phyloP scores from a whole-genome alignment of 768 basidiomycete genomes.

The Mrakia frigida region DNA sequence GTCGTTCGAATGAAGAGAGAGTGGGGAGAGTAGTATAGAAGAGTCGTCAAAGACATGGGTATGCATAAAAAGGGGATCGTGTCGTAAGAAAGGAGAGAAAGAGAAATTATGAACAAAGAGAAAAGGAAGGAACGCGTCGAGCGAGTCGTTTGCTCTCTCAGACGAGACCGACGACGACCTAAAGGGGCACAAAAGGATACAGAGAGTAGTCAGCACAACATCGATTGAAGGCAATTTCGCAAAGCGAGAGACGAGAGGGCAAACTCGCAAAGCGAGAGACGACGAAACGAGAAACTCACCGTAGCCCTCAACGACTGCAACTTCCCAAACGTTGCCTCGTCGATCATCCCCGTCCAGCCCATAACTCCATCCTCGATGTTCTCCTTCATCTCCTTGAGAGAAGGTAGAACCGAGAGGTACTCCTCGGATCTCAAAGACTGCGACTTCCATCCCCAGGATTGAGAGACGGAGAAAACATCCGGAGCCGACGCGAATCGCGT shows the following conservation, averaged over 20 bases:
- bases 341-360: conserved; percentile 47
- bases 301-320: conserved; percentile 70
- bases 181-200: neutral
- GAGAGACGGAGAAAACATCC: conserved; percentile 73
- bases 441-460: conserved; percentile 92
- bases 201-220: neutral
- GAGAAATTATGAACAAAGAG: too few relatives aligned
- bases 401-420: conserved; percentile 10
- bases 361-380: conserved; percentile 43
- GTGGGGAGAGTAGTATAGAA: too few relatives aligned
- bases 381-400: conserved; percentile 29
- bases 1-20: too few relatives aligned
- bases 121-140: neutral
- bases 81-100: too few relatives aligned
- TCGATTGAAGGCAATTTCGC: too few relatives aligned
- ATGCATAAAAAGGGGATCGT: too few relatives aligned
- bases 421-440: conserved; percentile 52
- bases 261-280: neutral
- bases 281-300: conserved; percentile 43
- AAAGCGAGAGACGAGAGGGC: neutral
- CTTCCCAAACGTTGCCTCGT: conserved; percentile 41
- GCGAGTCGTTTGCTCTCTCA: neutral
- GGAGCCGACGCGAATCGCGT: conserved; percentile 81
- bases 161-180: conserved; percentile 28
- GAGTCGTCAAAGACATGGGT: too few relatives aligned